Percentiles rank a stretch among this genome's conserved stretches.
Conservation (phyloP, 345 rosid species). For the Adansonia digitata region DNA sequence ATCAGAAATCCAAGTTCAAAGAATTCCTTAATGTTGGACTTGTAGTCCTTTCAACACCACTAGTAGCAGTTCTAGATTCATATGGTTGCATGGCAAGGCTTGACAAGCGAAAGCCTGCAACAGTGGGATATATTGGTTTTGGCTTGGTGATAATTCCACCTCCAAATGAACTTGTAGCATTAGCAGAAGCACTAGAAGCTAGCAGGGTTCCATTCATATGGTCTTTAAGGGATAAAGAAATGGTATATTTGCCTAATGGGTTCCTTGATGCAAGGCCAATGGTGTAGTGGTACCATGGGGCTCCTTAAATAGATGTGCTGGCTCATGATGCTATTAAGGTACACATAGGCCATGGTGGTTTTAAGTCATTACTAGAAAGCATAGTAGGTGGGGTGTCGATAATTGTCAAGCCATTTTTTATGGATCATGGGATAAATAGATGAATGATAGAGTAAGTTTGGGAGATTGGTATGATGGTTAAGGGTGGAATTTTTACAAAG, state of each 20-base stretch:
- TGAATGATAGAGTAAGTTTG: conserved; percentile 42
- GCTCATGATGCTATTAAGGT: conserved; percentile 38
- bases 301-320: conserved; percentile 46
- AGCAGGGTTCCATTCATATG: conserved; percentile 43
- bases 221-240: conserved; percentile 34
- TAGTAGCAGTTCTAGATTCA: conserved; percentile 22
- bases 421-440: conserved; percentile 39
- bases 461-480: conserved; percentile 43
- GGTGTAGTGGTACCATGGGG: conserved; percentile 52
- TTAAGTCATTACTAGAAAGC: conserved; percentile 46
- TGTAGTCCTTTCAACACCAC: conserved; percentile 10
- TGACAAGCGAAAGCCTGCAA: conserved; percentile 21
- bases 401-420: conserved; percentile 47
- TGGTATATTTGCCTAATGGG: conserved; percentile 26
- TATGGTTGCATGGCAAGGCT: conserved; percentile 50
- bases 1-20: conserved; percentile 30
- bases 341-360: conserved; percentile 43
- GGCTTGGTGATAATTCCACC: conserved; percentile 40
- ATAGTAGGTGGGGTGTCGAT: conserved; percentile 45
- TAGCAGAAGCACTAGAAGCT: conserved; percentile 47
- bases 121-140: conserved; percentile 54
- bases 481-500: conserved; percentile 26
- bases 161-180: conserved; percentile 36
- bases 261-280: conserved; percentile 31
- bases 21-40: conserved; percentile 31